Base-by-base conservation (phyloP, 495 filamentous ascomycete genomes). In the Lophium mytilinum region DNA sequence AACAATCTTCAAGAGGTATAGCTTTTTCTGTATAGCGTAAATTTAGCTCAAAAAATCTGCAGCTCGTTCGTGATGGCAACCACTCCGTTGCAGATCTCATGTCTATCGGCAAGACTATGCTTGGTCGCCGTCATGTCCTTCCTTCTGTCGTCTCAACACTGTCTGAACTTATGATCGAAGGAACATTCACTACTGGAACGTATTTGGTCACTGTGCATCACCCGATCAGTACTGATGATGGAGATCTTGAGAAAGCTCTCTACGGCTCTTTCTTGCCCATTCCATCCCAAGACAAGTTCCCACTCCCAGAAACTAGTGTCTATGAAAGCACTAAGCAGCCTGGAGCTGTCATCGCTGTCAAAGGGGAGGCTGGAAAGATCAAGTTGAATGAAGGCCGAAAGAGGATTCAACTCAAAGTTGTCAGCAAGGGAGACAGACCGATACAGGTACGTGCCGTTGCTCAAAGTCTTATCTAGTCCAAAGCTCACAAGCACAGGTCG, bases 171-270 rank as follows among this genome's bases (percentile, higher is more conserved):
- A 88, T 91, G 76, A 85, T 97, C 55, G 93, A 98, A 71, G 93
- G 94, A 37, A 98, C 93, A 0, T 98, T 98, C 61, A 83, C 80
- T 3, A 83, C 77, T 9, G 94, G 93, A 36, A 96, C 91, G 12
- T 97, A 95, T 67, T 82, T 98, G 15, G 93, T 98, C 1, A 98
- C 93, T 0, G 88, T 98, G 19, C 90, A 96, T 70, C 77, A 93
- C 67, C 93, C 93, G 18, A 86, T 98, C 69, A 82, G 81, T 63
- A 84, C 82, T 57, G 87, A 95, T 56, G 89, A 96, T 64, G 94
- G 93, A 4, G 82, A 96, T 65, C 77, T 98, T 12, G 84, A 81
- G 49, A 82, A 83, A 53, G 94, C 93, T 0, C 73, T 98, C 9
- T 97, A 97, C 69, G 90, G 92, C 14, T 90, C 86, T 65, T 97